Evolutionary conservation across 2,329 filamentous ascomycete genomes (phyloP).

Genomic region (Sporothrix mexicana): DNA sequence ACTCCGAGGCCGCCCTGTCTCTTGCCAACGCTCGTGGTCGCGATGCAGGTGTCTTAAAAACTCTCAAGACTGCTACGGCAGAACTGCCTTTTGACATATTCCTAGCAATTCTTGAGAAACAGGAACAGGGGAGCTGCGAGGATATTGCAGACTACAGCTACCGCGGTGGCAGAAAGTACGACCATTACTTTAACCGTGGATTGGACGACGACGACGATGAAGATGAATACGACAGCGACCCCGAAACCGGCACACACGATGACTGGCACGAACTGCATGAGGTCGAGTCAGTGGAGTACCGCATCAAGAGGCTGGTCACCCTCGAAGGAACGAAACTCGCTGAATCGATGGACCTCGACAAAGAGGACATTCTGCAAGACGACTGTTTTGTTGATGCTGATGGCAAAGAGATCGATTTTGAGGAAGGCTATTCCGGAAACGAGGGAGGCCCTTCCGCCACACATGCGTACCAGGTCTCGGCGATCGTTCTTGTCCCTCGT

Average conservation of each 20-base stretch:
- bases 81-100: not conserved
- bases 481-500: not conserved
- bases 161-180: not conserved
- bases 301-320: not conserved
- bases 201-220: not conserved
- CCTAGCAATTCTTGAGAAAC: not conserved
- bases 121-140: not conserved
- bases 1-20: not conserved
- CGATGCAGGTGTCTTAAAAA: not conserved
- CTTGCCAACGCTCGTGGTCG: not conserved
- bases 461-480: conserved; percentile 1
- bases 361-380: not conserved
- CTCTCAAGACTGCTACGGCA: not conserved
- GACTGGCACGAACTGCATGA: not conserved
- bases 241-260: not conserved
- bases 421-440: not conserved
- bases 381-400: not conserved
- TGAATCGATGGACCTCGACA: not conserved
- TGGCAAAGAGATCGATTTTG: not conserved
- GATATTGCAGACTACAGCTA: not conserved
- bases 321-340: not conserved
- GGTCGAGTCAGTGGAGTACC: not conserved
- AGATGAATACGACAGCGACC: too few relatives aligned
- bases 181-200: not conserved
- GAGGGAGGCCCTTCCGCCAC: not conserved